Conservation (phyloP, 441 rosid genomes). For the Eugenia klotzschiana region DNA sequence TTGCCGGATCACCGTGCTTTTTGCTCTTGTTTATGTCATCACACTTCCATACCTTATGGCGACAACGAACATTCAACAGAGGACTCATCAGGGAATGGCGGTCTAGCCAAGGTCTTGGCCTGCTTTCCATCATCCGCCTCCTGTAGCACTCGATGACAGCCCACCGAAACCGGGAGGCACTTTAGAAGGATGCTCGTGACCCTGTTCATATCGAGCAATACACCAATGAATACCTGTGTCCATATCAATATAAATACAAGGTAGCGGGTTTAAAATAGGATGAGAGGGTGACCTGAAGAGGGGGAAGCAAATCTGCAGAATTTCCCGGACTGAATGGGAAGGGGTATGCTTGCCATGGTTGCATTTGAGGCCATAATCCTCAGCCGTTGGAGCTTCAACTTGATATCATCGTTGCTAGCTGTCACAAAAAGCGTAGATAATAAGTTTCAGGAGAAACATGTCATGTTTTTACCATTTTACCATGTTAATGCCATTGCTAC, state of each 20-base stretch:
- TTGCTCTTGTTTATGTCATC: neutral
- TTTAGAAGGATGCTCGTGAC: too few relatives aligned
- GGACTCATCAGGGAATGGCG: neutral
- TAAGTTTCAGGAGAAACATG: neutral
- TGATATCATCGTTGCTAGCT: neutral
- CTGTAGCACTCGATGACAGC: too few relatives aligned
- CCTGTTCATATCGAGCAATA: too few relatives aligned
- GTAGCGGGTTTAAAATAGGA: too few relatives aligned
- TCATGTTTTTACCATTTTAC: neutral
- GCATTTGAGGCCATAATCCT: neutral
- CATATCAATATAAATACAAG: too few relatives aligned
- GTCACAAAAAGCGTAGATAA: neutral
- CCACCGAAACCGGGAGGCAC: too few relatives aligned
- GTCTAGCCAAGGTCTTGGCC: neutral
- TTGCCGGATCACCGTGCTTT: neutral
- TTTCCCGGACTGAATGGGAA: too few relatives aligned
- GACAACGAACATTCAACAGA: neutral
- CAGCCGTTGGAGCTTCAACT: neutral
- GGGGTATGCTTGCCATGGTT: too few relatives aligned
- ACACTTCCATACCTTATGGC: neutral
- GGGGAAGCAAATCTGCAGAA: too few relatives aligned
- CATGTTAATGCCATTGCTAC: neutral
- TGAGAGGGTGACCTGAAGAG: too few relatives aligned
- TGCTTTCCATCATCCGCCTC: too few relatives aligned
- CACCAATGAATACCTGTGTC: too few relatives aligned